Percentiles rank a stretch among this genome's conserved stretches.
Conservation (phyloP, 345 rosid genomes). For the Mangifera indica region DNA sequence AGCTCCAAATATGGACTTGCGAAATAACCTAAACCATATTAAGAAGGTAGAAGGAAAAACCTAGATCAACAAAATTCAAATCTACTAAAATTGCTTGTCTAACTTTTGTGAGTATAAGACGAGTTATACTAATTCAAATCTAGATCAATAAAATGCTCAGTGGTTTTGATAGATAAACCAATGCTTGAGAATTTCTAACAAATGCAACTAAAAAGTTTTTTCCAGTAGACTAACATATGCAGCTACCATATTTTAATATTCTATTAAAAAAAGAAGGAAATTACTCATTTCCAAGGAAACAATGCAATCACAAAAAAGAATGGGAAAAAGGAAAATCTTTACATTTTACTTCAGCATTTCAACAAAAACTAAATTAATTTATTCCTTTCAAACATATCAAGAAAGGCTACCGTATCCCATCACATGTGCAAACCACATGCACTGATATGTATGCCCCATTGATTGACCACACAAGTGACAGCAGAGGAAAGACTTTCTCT, state of each 20-base stretch:
- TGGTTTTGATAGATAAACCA: neutral
- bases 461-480: too few species aligned
- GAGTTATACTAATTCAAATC: too few species aligned
- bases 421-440: too few species aligned
- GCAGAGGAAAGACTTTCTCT: too few species aligned
- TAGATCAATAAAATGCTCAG: neutral
- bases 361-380: too few species aligned
- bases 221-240: neutral
- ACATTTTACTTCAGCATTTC: neutral
- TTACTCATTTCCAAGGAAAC: neutral
- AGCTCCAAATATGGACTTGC: slow-evolving; percentile 87
- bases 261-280: neutral
- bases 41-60: slow-evolving; percentile 5
- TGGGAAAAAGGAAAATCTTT: neutral
- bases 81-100: neutral
- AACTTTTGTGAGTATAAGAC: neutral
- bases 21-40: slow-evolving; percentile 62
- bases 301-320: neutral
- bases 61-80: slow-evolving; percentile 16
- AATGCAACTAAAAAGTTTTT: neutral
- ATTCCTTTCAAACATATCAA: neutral
- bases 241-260: neutral
- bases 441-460: too few species aligned
- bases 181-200: neutral
- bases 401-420: too few species aligned